Evolutionary conservation across 2,329 filamentous ascomycete genomes (phyloP).

Genomic region (Trichoderma sp.): DNA sequence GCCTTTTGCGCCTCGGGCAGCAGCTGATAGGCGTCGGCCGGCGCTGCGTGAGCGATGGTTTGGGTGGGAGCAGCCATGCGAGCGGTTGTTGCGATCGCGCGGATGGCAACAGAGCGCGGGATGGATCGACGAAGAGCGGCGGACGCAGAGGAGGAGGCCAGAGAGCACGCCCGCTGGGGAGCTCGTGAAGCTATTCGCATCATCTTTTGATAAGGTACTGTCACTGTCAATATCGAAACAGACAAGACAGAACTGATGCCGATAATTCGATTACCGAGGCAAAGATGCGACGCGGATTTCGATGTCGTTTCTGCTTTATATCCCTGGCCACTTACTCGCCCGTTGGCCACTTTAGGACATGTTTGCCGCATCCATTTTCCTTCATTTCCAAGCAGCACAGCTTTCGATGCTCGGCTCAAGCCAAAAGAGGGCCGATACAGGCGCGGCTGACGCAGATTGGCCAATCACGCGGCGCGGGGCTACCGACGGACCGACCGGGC

Average conservation of each 20-base stretch:
- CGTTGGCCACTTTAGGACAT: neutral
- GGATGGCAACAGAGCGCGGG: constrained; percentile 27
- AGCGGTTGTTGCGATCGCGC: constrained; percentile 36
- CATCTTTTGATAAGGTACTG: constrained; percentile 26
- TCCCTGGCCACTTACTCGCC: neutral
- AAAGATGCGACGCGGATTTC: neutral
- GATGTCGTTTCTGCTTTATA: neutral
- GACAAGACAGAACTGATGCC: neutral
- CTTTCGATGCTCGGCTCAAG: neutral
- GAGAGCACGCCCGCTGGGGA: constrained; percentile 31
- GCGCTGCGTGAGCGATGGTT: constrained; percentile 28
- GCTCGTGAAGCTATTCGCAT: constrained; percentile 38
- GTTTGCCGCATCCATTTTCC: neutral
- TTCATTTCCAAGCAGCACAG: neutral
- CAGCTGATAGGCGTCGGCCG: constrained; percentile 83
- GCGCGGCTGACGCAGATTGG: constrained; percentile 30
- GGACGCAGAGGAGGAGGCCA: constrained; percentile 24
- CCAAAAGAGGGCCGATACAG: constrained; percentile 11
- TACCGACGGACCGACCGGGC: constrained; percentile 29
- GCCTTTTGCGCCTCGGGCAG: constrained; percentile 76
- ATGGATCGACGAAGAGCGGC: constrained; percentile 26
- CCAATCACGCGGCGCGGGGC: constrained; percentile 31
- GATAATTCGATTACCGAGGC: constrained; percentile 3
- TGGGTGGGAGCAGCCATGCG: constrained; percentile 32
- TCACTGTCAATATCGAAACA: neutral